Evolutionary conservation across 257 asterid genomes (phyloP), one percentile per base, ranked within the genome.

Genomic region (Nicotiana attenuata): DNA sequence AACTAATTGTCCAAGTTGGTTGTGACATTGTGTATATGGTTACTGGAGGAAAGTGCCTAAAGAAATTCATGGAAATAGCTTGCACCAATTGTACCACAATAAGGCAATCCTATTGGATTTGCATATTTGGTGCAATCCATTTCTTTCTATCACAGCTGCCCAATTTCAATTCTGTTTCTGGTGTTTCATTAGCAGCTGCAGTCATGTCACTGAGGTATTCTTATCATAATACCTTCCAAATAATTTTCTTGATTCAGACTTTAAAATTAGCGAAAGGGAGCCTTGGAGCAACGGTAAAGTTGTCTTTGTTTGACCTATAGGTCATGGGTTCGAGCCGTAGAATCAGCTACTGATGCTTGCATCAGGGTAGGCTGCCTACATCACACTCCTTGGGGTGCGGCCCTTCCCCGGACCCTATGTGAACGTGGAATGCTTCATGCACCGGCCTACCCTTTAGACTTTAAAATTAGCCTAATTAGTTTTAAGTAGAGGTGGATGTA

Each of bases 1-100:
- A 95, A 80, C 90, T 93, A 6, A 92, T 95, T 47, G 98, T 95
- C 68, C 96, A 94, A 84, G 93, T 94, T 15, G 97, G 98, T 6
- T 93, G 98, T 68, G 96, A 92, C 85, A 91, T 94, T 45, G 97
- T 94, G 9, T 94, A 93, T 81, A 91, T 94, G 98, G 98, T 93
- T 28, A 94, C 98, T 3, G 98, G 98, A 4, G 98, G 98, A 5
- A 93, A 87, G 71, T 94, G 98, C 26, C 90, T 94, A 17, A 89
- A 86, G 86, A 92, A 94, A 38, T 93, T 94, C 90, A 76, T 89
- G 85, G 95, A 94, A 77, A 90, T 93, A 13, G 88, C 84, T n/a
- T 94, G 97, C 86, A 59, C 89, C 63, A 83, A 68, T 69, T 93
- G 97, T 87, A 86, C 88, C 6, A 88, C 85, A 5, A 87, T 94